Base-by-base conservation (phyloP, 371 early-diverging fungal species). In the Rhizopus microsporus region DNA sequence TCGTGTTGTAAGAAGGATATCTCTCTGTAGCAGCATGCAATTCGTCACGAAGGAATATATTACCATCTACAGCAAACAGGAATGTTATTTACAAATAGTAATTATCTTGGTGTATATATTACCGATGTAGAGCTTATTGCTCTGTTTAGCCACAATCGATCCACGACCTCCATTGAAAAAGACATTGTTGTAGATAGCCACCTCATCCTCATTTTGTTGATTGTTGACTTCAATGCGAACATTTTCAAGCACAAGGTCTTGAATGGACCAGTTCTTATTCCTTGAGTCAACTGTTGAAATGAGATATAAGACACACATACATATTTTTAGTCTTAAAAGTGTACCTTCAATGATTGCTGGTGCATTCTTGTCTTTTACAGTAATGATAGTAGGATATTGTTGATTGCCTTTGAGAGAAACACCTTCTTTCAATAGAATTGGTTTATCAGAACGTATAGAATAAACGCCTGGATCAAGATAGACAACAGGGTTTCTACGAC, bases 181-280 rank as follows among this genome's bases (percentile, higher is more conserved):
- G 1, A 77, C 6, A 31, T 77, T 77, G 15, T 68, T 63, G 17
- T 62, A 56, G n/a, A 77, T 51, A 31, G 68, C 63, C 31, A 66
- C 45, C 56, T 69, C 68, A 17, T 74, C 62, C 10, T 60, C 67
- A 56, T 71, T 71, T 33, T 30, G 16, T 32, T 73, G 67, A 5
- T 63, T 48, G 0, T 65, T 51, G 0, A 71, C 45, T 33, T 53
- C 46, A 43, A 77, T 66, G 51, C 73, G 71, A 15, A 77, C 72
- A 55, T 77, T 71, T 34, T 77, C 74, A 61, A 77, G 69, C 5
- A 77, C 68, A 50, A 77, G 62, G 15, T 65, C 62, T 40, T 71
- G 63, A 50, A 77, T 74, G 9, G 70, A 61, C 77, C 77, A 77
- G 13, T 39, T 54, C 13, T 23, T 35, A 50, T 61, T 65, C 10